Conservation (phyloP, 306 rosid species). For the Dalbergia cochinchinensis region DNA sequence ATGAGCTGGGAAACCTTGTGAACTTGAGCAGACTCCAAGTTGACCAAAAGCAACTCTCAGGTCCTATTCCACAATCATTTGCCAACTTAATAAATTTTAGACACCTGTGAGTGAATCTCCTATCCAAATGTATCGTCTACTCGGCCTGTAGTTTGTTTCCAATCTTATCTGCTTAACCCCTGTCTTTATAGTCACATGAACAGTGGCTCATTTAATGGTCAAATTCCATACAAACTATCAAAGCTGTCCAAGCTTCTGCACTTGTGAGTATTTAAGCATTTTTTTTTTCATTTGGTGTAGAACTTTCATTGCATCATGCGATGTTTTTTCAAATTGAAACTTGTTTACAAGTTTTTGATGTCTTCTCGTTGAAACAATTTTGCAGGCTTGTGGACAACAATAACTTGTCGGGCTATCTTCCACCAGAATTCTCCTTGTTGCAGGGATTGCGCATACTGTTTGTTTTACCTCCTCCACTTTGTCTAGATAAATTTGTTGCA, state of each 20-base stretch:
- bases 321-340: slow-evolving; percentile 3
- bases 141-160: slow-evolving; percentile 33
- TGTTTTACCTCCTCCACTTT: slow-evolving; percentile 33
- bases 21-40: slow-evolving; percentile 60
- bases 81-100: slow-evolving; percentile 53
- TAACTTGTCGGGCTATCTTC: slow-evolving; percentile 66
- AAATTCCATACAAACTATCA: slow-evolving; percentile 61
- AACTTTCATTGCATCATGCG: slow-evolving; percentile 1
- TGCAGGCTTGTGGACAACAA: slow-evolving; percentile 74
- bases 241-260: slow-evolving; percentile 57
- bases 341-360: slow-evolving; percentile 32
- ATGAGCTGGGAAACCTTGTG: slow-evolving; percentile 67
- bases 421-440: slow-evolving; percentile 44
- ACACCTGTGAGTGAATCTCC: slow-evolving; percentile 62
- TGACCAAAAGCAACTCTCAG: slow-evolving; percentile 61
- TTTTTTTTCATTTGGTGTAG: slow-evolving; percentile 8
- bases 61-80: slow-evolving; percentile 62
- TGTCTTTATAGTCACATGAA: slow-evolving; percentile 67
- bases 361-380: slow-evolving; percentile 40
- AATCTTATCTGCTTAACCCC: slow-evolving; percentile 26
- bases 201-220: slow-evolving; percentile 67
- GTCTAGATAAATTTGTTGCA: slow-evolving; percentile 36
- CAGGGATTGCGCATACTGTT: slow-evolving; percentile 59
- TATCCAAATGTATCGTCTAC: slow-evolving; percentile 33
- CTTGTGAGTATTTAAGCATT: slow-evolving; percentile 58